These are phyloP conservation scores for Russula ochroleuca DNA, from an alignment of 768 basidiomycete genomes.

Conservation along the genomic window DNA sequence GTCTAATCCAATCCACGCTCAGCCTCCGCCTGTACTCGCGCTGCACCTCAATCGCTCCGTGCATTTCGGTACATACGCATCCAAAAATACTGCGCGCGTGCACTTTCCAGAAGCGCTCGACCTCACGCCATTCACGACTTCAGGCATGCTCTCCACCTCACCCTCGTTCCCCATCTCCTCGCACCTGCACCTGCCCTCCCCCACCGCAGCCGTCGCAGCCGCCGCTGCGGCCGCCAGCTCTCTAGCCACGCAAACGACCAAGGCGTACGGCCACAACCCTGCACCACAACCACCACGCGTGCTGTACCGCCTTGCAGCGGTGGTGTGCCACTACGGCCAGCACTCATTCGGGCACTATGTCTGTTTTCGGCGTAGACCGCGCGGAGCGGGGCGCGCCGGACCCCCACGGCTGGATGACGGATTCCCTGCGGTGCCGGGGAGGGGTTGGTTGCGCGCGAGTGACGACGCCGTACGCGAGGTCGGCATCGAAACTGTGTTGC, in stretches of 20 bases:
- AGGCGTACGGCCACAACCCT: not conserved
- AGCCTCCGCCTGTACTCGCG: constrained; percentile 83
- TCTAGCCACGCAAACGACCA: not conserved
- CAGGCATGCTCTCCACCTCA: constrained; percentile 64
- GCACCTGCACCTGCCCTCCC: constrained; percentile 45
- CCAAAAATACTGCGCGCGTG: constrained; percentile 82
- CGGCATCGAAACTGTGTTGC: constrained; percentile 67
- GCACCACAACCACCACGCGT: constrained; percentile 37
- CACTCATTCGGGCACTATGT: constrained; percentile 95
- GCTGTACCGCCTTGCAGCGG: constrained; percentile 80
- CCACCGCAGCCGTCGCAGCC: constrained; percentile 41
- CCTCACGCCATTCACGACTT: constrained; percentile 82
- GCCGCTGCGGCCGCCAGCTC: constrained; percentile 4
- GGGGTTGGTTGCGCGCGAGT: constrained; percentile 84
- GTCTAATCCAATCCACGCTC: constrained; percentile 1
- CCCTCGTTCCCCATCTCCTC: constrained; percentile 71
- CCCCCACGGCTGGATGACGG: constrained; percentile 42
- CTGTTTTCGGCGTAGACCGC: constrained; percentile 82
- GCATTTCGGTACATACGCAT: constrained; percentile 66
- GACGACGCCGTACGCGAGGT: constrained; percentile 79
- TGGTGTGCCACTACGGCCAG: constrained; percentile 90
- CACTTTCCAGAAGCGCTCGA: constrained; percentile 86
- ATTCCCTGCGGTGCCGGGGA: constrained; percentile 41
- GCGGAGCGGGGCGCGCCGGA: constrained; percentile 40
- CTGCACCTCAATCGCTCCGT: constrained; percentile 91